Evolutionary conservation across 305 asterid genomes (phyloP), one percentile per base, ranked within the genome.

Genomic region (Fraxinus greggii): DNA sequence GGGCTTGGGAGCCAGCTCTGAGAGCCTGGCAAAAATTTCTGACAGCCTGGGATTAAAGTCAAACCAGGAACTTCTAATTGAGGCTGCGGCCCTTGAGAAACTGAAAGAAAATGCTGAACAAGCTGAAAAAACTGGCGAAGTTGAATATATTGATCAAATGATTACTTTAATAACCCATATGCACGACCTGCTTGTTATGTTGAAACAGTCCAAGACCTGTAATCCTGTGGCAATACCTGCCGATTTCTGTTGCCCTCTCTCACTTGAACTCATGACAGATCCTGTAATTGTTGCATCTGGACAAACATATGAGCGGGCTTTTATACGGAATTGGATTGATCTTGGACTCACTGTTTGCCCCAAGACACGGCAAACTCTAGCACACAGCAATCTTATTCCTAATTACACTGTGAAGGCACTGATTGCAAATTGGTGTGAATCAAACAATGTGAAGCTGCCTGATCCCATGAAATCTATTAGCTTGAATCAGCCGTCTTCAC

Each of bases 201-300:
- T 81, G 89, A 92, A 94, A 84, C 98, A 92, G 91, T 89, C 95
- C 17, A 87, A 89, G 82, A 86, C 85, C 83, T 90, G 89, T 83
- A 89, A 90, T 85, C 91, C 92, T 78, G 97, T 94, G 59, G 84
- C 89, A 75, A 92, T 94, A 88, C 98, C 97, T 74, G 88, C 98
- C 33, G 98, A 94, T 87, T 93, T 93, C 86, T 94, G 97, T 83
- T 94, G 98, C 82, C 98, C 97, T 48, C 92, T 93, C 77, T 94
- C 98, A 40, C 97, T 94, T 80, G 98, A 93, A 84, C 94, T 93
- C 85, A 94, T 94, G 98, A 91, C 95, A 13, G 98, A 94, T 81
- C 98, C 98, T 76, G 97, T 94, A 76, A 92, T 94, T 88, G 97
- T 94, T 85, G 93, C 97, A 80, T 93, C 97, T 84, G 97, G 98